These are phyloP conservation scores for Plasmodium blacklocki DNA, from an alignment of 169 alveolate genomes.

Conservation along the genomic window DNA sequence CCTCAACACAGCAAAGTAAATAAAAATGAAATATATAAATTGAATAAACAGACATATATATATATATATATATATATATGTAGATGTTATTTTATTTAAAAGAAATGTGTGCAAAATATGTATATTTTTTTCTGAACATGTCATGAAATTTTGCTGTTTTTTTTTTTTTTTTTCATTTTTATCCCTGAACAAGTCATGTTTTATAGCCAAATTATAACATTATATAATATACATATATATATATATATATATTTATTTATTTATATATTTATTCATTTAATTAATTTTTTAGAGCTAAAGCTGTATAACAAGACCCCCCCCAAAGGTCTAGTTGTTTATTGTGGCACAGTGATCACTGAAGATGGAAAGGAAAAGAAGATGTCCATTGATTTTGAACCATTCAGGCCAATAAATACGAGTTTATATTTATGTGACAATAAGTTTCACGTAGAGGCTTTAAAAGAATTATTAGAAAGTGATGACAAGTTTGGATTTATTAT, in stretches of 20 bases:
- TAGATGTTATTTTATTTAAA: background rate
- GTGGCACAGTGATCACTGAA: constrained; percentile 97
- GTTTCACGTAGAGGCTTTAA: constrained; percentile 94
- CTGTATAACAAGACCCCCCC: constrained; percentile 97
- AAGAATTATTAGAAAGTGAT: constrained; percentile 93
- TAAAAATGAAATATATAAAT: background rate
- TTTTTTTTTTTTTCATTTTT: background rate
- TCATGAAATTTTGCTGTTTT: background rate
- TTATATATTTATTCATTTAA: too few relatives aligned
- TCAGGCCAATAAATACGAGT: constrained; percentile 98
- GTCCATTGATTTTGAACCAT: constrained; percentile 98
- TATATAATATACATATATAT: too few relatives aligned
- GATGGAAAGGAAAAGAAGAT: constrained; percentile 97
- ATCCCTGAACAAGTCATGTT: too few relatives aligned
- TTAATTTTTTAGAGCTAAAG: constrained; percentile 87
- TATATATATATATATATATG: background rate
- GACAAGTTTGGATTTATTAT: constrained; percentile 98
- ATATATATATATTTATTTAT: too few relatives aligned
- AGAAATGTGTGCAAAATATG: background rate
- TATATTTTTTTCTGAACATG: background rate
- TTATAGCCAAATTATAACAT: too few relatives aligned
- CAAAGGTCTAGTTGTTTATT: constrained; percentile 97
- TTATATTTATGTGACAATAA: constrained; percentile 97
- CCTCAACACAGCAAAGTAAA: constrained; percentile 97
- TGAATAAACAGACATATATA: background rate